Conservation (phyloP, 2,329 filamentous ascomycete genomes). For the Dactylellina leptospora region DNA sequence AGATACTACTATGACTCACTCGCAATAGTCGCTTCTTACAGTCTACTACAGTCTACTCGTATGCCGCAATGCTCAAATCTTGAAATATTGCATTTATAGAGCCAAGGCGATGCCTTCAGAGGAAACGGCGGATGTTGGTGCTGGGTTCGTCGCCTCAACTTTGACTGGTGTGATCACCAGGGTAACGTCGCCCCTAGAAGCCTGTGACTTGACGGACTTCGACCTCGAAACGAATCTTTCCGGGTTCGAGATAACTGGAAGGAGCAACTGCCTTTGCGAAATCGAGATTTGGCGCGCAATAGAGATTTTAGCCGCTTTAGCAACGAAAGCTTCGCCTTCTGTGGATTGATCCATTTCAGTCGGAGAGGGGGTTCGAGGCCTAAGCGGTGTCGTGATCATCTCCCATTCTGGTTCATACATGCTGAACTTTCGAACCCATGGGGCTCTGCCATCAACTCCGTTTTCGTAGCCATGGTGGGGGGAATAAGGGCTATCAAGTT, state of each 20-base stretch:
- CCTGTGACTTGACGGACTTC: conserved; percentile 23
- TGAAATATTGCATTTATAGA: conserved; percentile 12
- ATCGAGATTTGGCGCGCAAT: conserved; percentile 75
- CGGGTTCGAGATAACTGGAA: conserved; percentile 62
- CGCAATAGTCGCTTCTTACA: too few relatives aligned
- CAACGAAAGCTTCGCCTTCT: conserved; percentile 62
- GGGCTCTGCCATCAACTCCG: conserved; percentile 16
- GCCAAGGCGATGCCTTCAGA: conserved; percentile 42
- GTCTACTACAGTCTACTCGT: too few relatives aligned
- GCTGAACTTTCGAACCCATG: conserved; percentile 49
- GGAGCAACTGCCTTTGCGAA: conserved; percentile 70
- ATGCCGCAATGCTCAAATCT: too few relatives aligned
- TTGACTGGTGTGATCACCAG: conserved; percentile 19
- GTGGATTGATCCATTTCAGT: conserved; percentile 59
- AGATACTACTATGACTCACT: too few relatives aligned
- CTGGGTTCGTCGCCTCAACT: conserved; percentile 8
- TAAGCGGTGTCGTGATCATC: conserved; percentile 49
- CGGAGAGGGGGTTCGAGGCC: conserved; percentile 57
- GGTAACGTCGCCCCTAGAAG: conserved; percentile 18
- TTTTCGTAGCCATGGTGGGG: conserved; percentile 7
- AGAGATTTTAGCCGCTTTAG: conserved; percentile 71
- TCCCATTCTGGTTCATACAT: conserved; percentile 53
- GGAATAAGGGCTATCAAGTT: conserved; percentile 50
- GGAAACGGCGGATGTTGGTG: conserved; percentile 28
- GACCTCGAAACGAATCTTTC: conserved; percentile 54